Base-by-base conservation (phyloP, 1,139 yeast species). In the Protomyces macrosporus region DNA sequence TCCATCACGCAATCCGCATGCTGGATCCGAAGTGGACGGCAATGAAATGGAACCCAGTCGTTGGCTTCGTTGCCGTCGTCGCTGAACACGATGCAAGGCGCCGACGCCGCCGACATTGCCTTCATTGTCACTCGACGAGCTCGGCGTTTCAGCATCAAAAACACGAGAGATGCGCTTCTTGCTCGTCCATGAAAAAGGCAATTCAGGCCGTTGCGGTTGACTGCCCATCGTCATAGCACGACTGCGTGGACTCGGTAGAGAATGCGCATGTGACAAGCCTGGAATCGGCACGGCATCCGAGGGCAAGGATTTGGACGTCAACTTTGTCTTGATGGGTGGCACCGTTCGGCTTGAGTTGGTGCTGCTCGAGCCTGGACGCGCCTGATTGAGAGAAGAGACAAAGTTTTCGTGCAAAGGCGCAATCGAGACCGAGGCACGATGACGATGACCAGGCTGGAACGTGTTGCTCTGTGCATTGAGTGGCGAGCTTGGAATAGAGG, bases 91-190 rank as follows among this genome's bases (percentile, higher is more conserved):
- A 65, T 82, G 73, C 42, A 73, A 60, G 0, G 88, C 87, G 10
- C 81, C 77, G 56, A 77, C 76, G 65, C 79, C 72, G 3, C 23
- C 23, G 4, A 81, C 73, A 10, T 52, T 16, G 16, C 86, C 91
- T 69, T 87, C 95, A 4, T 81, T 84, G 70, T 87, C 93, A 1
- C 91, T 85, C 53, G 86, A 82, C 3, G 84, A 81, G 0, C 90
- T 87, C 0, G 88, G 84, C 68, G 80, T 77, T 32, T 60, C 59
- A 16, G 64, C 54, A 68, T 85, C 86, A 64, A 73, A 71, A 7
- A 72, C 73, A 39, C 69, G 70, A 55, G 77, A 73, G 53, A 76
- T 60, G 32, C 64, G 64, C 40, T 52, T 58, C 40, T 14, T 33
- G 0, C 56, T 51, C 2, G 52, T 45, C 55, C 58, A 63, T 10